phyloP scores from a whole-genome alignment of 179 eudicot species.

The Spinacia oleracea region DNA sequence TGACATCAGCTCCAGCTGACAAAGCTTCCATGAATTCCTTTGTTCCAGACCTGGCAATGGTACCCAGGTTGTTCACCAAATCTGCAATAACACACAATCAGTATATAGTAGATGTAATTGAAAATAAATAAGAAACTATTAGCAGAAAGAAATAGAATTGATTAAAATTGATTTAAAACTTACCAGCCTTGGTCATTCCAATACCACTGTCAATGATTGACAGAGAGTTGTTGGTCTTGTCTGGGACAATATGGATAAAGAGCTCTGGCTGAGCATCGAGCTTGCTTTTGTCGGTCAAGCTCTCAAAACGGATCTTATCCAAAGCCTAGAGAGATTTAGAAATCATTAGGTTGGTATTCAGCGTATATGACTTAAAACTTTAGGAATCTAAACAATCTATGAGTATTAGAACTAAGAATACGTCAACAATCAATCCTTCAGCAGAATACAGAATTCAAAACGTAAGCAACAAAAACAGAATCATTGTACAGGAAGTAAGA shows the following conservation, averaged over 20 bases:
- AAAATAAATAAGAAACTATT: neutral
- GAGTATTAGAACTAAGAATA: too few species aligned
- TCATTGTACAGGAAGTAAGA: too few species aligned
- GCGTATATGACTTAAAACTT: too few species aligned
- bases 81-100: slow-evolving; percentile 24
- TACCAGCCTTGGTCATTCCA: slow-evolving; percentile 66
- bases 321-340: slow-evolving; percentile 31
- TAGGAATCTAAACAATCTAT: too few species aligned
- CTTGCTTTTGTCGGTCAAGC: slow-evolving; percentile 66
- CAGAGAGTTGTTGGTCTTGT: slow-evolving; percentile 52
- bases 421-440: too few species aligned
- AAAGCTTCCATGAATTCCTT: slow-evolving; percentile 76
- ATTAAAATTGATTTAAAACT: slow-evolving; percentile 28
- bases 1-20: slow-evolving; percentile 73
- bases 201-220: slow-evolving; percentile 60
- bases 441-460: too few species aligned
- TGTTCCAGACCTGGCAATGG: slow-evolving; percentile 68
- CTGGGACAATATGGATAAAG: slow-evolving; percentile 59
- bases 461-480: too few species aligned
- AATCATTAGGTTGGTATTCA: neutral
- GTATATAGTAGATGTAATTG: neutral
- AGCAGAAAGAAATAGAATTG: neutral
- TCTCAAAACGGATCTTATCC: slow-evolving; percentile 61
- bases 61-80: slow-evolving; percentile 71
- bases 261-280: slow-evolving; percentile 64